Conservation (phyloP, 768 basidiomycete species). For the Thelephora ganbajun region DNA sequence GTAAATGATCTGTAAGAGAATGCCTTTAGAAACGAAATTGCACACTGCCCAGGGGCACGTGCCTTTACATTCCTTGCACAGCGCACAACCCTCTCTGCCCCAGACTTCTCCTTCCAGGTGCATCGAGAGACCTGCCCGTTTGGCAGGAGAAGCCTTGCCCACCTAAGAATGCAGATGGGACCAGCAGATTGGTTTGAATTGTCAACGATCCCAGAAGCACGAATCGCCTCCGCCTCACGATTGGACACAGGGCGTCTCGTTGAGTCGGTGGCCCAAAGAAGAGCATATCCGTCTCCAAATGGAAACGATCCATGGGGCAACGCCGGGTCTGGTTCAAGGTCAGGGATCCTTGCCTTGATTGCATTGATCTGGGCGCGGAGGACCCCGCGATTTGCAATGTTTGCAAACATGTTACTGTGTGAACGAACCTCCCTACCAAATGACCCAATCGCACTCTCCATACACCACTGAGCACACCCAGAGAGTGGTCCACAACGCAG, state of each 20-base stretch:
- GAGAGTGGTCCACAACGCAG: conserved; percentile 8
- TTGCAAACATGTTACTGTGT: conserved; percentile 13
- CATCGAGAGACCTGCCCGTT: conserved; percentile 10
- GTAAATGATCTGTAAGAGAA: neutral
- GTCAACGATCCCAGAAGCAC: neutral
- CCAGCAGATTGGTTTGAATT: neutral
- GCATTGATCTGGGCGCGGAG: conserved; percentile 13
- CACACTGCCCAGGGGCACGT: neutral
- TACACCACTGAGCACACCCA: conserved; percentile 10
- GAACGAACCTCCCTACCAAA: conserved; percentile 14
- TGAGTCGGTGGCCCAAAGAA: conserved; percentile 9
- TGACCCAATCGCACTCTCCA: conserved; percentile 15
- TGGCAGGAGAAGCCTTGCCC: conserved; percentile 10
- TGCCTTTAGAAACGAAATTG: neutral
- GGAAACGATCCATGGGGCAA: conserved; percentile 5
- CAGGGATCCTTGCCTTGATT: conserved; percentile 12
- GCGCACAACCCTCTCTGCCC: conserved; percentile 1
- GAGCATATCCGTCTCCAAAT: conserved; percentile 13
- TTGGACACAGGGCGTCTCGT: neutral
- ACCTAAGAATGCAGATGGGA: neutral
- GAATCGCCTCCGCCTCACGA: neutral
- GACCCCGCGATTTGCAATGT: conserved; percentile 12
- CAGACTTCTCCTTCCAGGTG: conserved; percentile 7
- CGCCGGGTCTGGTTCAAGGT: conserved; percentile 3
- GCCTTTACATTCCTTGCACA: conserved; percentile 9